Evolutionary conservation across 1,284 basidiomycete species (phyloP).

Genomic region (Microbotryum silenes-acaulis): DNA sequence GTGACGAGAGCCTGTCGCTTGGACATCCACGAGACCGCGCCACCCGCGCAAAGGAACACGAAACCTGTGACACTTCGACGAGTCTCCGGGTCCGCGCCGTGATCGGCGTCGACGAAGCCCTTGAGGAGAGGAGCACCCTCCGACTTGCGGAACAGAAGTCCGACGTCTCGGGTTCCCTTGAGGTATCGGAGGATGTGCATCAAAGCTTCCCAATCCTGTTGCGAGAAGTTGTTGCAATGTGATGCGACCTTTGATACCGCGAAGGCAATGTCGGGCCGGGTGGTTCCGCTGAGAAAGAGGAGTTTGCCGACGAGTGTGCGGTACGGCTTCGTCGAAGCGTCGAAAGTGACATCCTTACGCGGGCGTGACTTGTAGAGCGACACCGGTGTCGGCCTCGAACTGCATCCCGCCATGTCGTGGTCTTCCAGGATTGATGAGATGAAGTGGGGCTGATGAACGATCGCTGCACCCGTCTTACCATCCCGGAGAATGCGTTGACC

Average conservation of each 20-base stretch:
- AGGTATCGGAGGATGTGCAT: slow-evolving; percentile 46
- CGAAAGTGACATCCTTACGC: slow-evolving; percentile 1
- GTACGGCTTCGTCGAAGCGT: slow-evolving; percentile 27
- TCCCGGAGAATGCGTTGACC: neutral
- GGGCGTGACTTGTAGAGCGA: slow-evolving; percentile 13
- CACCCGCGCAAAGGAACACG: slow-evolving; percentile 37
- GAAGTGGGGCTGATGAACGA: slow-evolving; percentile 38
- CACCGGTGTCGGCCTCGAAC: slow-evolving; percentile 4
- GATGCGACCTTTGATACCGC: slow-evolving; percentile 42
- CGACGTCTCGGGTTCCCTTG: slow-evolving; percentile 46
- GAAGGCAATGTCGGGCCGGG: slow-evolving; percentile 45
- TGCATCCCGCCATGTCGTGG: slow-evolving; percentile 39
- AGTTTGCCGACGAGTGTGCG: slow-evolving; percentile 42
- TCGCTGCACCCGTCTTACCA: slow-evolving; percentile 18
- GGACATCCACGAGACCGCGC: slow-evolving; percentile 43
- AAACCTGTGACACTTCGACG: slow-evolving; percentile 43
- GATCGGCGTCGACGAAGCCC: slow-evolving; percentile 47
- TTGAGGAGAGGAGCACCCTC: slow-evolving; percentile 27
- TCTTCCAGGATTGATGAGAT: slow-evolving; percentile 41
- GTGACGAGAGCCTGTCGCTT: slow-evolving; percentile 43
- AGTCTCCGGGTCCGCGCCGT: slow-evolving; percentile 39
- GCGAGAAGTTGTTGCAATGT: slow-evolving; percentile 36
- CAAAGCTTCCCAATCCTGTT: slow-evolving; percentile 43
- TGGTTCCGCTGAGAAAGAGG: slow-evolving; percentile 43
- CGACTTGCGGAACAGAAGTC: slow-evolving; percentile 32